phyloP scores from a whole-genome alignment of 1,139 yeast genomes.

The Zygosaccharomyces sapae region DNA sequence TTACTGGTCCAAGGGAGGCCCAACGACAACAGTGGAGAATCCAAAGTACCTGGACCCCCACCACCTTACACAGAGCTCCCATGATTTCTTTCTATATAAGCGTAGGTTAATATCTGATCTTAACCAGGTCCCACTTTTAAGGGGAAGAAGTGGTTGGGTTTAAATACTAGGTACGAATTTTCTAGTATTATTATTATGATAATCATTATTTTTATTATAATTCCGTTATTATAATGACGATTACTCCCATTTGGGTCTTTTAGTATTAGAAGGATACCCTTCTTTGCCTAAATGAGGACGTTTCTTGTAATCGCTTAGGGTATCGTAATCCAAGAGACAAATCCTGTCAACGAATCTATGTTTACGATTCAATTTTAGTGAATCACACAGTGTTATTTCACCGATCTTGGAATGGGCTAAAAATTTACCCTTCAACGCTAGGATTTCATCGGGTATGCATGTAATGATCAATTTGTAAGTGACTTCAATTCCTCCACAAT shows the following conservation, averaged over 20 bases:
- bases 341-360: constrained; percentile 26
- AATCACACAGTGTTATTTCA: constrained; percentile 18
- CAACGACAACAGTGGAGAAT: constrained; percentile 9
- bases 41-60: constrained; percentile 11
- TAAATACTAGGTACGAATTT: not conserved
- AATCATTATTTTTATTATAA: no score
- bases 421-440: constrained; percentile 23
- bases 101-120: not conserved
- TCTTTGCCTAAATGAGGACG: constrained; percentile 5
- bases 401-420: constrained; percentile 22
- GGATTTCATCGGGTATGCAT: constrained; percentile 22
- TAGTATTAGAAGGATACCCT: constrained; percentile 7
- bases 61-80: constrained; percentile 17
- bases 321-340: constrained; percentile 15
- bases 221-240: not conserved
- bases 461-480: constrained; percentile 21
- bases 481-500: constrained; percentile 14
- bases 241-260: constrained; percentile 12
- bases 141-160: not conserved
- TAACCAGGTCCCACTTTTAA: not conserved
- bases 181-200: not conserved
- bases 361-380: constrained; percentile 15
- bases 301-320: constrained; percentile 9
- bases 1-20: constrained; percentile 11
- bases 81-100: constrained; percentile 3